These are phyloP conservation scores for Nyctanthes arbortristis DNA, from an alignment of 257 asterid species.

Conservation along the genomic window DNA sequence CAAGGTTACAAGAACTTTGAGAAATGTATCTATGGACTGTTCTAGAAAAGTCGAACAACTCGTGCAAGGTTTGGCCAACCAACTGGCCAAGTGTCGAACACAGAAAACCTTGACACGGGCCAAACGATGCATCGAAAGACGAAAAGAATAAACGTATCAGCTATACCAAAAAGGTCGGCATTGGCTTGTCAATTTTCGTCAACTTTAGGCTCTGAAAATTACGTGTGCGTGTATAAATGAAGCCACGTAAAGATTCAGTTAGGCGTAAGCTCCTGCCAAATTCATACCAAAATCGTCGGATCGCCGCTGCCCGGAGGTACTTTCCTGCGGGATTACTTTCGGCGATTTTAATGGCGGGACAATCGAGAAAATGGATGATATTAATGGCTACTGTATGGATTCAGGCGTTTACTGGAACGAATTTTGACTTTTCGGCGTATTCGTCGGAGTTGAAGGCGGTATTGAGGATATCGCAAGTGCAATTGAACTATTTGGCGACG, in stretches of 20 bases:
- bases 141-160: too few relatives aligned
- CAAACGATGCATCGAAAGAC: background rate
- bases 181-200: background rate
- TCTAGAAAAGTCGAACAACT: too few relatives aligned
- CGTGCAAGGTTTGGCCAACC: too few relatives aligned
- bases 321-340: background rate
- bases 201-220: background rate
- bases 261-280: background rate
- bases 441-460: constrained; percentile 75
- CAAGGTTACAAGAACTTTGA: too few relatives aligned
- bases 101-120: background rate
- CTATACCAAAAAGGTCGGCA: background rate
- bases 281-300: background rate
- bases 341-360: constrained; percentile 39
- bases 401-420: constrained; percentile 92
- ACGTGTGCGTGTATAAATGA: background rate
- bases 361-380: constrained; percentile 82
- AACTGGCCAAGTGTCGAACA: too few relatives aligned
- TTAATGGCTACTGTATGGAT: constrained; percentile 84
- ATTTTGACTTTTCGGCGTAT: constrained; percentile 88
- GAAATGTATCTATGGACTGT: too few relatives aligned
- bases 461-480: constrained; percentile 74
- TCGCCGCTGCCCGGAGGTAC: background rate
- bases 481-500: constrained; percentile 81
- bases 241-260: background rate